Conservation (phyloP, 192 early-diverging fungal species). For the Backusella tarrabulga region DNA sequence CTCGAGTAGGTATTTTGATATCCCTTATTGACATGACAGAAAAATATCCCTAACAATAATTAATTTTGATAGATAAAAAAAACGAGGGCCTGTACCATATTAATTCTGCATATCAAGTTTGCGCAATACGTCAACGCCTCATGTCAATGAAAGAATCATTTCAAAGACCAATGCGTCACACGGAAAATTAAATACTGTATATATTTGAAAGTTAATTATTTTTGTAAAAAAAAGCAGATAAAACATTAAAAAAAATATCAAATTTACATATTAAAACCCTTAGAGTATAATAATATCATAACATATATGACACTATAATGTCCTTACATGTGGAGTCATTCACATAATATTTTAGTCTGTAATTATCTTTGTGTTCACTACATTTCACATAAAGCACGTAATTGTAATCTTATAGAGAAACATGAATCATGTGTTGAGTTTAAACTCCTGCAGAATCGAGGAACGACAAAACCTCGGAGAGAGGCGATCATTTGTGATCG, state of each 20-base stretch:
- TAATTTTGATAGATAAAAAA: background rate
- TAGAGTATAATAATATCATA: background rate
- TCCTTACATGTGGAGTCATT: background rate
- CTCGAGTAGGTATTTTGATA: background rate
- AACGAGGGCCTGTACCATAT: background rate
- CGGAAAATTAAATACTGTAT: conserved; percentile 4
- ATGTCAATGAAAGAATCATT: conserved; percentile 9
- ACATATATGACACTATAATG: too few relatives aligned
- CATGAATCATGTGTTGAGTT: background rate
- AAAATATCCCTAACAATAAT: background rate
- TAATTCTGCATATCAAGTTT: conserved; percentile 6
- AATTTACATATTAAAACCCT: background rate
- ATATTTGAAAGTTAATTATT: background rate
- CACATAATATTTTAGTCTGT: background rate
- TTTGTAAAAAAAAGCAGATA: background rate
- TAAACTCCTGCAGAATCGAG: background rate
- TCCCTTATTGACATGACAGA: background rate
- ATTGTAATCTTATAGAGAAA: background rate
- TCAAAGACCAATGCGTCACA: background rate
- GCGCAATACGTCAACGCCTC: background rate
- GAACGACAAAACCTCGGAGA: background rate
- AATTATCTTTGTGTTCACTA: background rate
- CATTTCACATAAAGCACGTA: background rate
- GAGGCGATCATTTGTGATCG: background rate
- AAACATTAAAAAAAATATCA: background rate